A percentile compares a stretch with the other conserved stretches of the same genome.
Evolutionary conservation across 2,329 filamentous ascomycete genomes (phyloP).

Genomic region (Ophiostoma australiae): DNA sequence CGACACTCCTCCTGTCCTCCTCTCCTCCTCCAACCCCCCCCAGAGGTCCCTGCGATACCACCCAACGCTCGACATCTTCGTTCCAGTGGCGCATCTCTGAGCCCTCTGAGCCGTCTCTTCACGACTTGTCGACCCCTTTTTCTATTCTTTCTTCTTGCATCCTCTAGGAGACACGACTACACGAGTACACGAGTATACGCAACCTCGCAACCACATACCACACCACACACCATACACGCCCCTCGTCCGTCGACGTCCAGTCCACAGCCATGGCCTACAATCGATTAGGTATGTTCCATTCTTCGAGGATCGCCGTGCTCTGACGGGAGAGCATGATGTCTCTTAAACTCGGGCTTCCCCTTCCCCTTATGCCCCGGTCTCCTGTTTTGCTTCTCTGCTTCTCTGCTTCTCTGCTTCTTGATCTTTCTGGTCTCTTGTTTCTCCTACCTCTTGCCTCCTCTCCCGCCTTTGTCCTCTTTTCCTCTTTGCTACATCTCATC

Average conservation of each 20-base stretch:
- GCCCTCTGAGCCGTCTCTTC: neutral
- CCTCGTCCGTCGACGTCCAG: slow-evolving; percentile 15
- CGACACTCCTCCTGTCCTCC: neutral
- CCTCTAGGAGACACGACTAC: neutral
- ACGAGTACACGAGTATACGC: neutral
- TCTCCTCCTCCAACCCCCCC: neutral
- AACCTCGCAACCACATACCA: neutral
- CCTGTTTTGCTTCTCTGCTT: neutral
- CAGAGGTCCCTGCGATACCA: slow-evolving; percentile 7
- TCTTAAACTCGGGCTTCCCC: slow-evolving; percentile 5
- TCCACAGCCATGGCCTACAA: slow-evolving; percentile 62
- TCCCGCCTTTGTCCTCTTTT: neutral
- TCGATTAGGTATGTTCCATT: slow-evolving; percentile 58
- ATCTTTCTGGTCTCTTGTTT: neutral
- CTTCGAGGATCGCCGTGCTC: slow-evolving; percentile 1
- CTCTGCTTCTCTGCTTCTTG: neutral
- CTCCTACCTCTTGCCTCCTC: neutral
- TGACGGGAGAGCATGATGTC: neutral
- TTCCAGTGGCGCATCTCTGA: slow-evolving; percentile 15
- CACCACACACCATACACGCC: neutral
- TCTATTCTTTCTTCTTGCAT: slow-evolving; percentile 5
- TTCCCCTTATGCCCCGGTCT: slow-evolving; percentile 3
- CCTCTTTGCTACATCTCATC: neutral
- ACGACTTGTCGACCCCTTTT: slow-evolving; percentile 10
- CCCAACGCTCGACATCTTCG: slow-evolving; percentile 5